Conservation (phyloP, 2,329 filamentous ascomycete species). For the Podosphaera aphanis region DNA sequence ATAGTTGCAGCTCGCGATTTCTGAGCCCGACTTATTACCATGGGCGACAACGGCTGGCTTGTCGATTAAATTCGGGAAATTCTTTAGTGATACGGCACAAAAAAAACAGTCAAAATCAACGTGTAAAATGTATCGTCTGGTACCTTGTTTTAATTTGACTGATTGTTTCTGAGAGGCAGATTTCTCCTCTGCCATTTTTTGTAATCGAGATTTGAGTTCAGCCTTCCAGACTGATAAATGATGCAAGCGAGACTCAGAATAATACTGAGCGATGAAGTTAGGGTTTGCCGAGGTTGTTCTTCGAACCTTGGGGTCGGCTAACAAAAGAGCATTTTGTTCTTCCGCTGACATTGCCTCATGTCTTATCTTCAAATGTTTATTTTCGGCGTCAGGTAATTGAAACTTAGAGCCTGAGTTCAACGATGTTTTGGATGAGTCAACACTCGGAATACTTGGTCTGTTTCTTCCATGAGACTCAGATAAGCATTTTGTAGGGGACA, state of each 20-base stretch:
- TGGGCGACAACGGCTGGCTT: conserved; percentile 82
- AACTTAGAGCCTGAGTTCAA: no score
- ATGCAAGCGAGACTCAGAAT: conserved; percentile 81
- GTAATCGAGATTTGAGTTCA: conserved; percentile 71
- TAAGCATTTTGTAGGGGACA: no score
- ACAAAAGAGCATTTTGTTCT: conserved; percentile 68
- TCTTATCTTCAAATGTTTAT: conserved; percentile 7
- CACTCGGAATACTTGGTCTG: no score
- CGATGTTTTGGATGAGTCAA: no score
- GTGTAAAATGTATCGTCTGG: conserved; percentile 68
- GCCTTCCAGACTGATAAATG: conserved; percentile 95
- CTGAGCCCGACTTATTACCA: conserved; percentile 60
- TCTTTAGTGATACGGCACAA: conserved; percentile 70
- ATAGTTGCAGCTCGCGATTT: conserved; percentile 97
- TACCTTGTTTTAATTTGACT: conserved; percentile 31
- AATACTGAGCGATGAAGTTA: conserved; percentile 81
- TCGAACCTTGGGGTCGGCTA: conserved; percentile 64
- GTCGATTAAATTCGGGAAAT: conserved; percentile 46
- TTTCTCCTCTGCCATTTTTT: conserved; percentile 54
- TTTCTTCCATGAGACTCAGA: no score
- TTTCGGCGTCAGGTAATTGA: conserved; percentile 3
- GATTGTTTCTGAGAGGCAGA: conserved; percentile 22
- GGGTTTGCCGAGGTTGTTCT: conserved; percentile 85
- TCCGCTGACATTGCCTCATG: conserved; percentile 45
- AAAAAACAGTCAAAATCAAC: conserved; percentile 99